Conservation (phyloP, 495 filamentous ascomycete species). For the Neurospora sp. region DNA sequence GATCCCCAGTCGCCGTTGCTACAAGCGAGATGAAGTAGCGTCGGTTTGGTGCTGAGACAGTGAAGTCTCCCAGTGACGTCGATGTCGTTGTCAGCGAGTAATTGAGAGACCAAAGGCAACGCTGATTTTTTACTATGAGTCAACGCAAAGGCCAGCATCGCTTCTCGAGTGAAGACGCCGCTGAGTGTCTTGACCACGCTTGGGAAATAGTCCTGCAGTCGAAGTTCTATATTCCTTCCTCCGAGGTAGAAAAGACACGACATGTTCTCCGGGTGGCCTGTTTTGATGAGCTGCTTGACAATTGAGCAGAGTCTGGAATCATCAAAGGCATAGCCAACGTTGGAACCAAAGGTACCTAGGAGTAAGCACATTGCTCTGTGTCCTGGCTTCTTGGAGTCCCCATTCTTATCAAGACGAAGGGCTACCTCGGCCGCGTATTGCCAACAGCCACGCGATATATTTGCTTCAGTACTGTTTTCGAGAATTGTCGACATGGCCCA, state of each 20-base stretch:
- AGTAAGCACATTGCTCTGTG: not conserved
- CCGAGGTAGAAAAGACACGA: not conserved
- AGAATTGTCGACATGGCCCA: not conserved
- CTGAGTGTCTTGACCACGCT: not conserved
- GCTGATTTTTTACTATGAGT: not conserved
- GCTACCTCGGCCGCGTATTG: not conserved
- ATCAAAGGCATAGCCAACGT: not conserved
- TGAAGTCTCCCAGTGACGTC: not conserved
- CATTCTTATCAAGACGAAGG: not conserved
- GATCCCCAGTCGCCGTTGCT: not conserved
- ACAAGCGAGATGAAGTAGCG: conserved; percentile 2
- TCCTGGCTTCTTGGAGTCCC: not conserved
- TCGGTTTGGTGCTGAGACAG: conserved; percentile 1
- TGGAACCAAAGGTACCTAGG: not conserved
- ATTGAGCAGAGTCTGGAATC: not conserved
- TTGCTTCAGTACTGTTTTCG: not conserved
- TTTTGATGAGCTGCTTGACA: not conserved
- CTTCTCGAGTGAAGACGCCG: not conserved
- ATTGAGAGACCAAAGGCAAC: not conserved
- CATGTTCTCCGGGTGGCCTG: not conserved
- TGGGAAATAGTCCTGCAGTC: not conserved
- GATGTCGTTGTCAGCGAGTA: not conserved
- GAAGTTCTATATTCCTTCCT: not conserved
- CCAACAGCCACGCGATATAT: conserved; percentile 3
- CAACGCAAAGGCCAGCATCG: not conserved